phyloP scores from a whole-genome alignment of 768 basidiomycete species.

The Trichaptum fuscoviolaceum region DNA sequence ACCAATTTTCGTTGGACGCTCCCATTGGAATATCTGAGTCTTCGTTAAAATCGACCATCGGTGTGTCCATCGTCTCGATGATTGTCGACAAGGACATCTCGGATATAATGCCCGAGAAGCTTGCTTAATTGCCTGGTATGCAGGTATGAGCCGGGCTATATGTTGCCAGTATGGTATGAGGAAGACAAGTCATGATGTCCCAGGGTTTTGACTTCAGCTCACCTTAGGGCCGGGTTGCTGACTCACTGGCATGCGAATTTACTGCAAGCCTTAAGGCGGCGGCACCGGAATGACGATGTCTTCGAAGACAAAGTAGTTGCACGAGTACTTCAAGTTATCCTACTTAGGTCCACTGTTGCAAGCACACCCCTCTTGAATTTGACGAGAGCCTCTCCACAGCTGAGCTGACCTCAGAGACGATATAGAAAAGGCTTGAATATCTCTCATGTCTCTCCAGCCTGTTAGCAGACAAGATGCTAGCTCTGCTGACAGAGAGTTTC shows the following conservation, averaged over 20 bases:
- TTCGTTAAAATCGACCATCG: conserved; percentile 54
- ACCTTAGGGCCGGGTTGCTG: too few species aligned
- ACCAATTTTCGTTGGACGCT: conserved; percentile 40
- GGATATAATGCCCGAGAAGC: neutral
- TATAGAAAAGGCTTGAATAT: neutral
- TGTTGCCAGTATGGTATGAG: neutral
- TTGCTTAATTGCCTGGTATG: neutral
- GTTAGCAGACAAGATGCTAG: neutral
- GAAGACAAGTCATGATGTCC: neutral
- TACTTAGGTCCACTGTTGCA: too few species aligned
- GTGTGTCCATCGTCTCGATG: conserved; percentile 53
- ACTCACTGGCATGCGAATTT: too few species aligned
- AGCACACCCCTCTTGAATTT: too few species aligned
- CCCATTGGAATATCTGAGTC: conserved; percentile 59
- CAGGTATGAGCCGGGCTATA: neutral
- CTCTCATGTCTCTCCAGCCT: conserved; percentile 1
- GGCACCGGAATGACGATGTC: too few species aligned
- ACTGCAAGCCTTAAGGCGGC: too few species aligned
- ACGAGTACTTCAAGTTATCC: too few species aligned
- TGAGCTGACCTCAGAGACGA: neutral
- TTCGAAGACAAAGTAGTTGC: too few species aligned
- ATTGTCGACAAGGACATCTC: conserved; percentile 3
- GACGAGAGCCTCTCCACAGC: too few species aligned
- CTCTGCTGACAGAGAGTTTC: conserved; percentile 53
- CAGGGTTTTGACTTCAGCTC: too few species aligned